A percentile compares a stretch with the other conserved stretches of the same genome.
Evolutionary conservation across 2,329 filamentous ascomycete species (phyloP).

Genomic region (Clonostachys rosea): DNA sequence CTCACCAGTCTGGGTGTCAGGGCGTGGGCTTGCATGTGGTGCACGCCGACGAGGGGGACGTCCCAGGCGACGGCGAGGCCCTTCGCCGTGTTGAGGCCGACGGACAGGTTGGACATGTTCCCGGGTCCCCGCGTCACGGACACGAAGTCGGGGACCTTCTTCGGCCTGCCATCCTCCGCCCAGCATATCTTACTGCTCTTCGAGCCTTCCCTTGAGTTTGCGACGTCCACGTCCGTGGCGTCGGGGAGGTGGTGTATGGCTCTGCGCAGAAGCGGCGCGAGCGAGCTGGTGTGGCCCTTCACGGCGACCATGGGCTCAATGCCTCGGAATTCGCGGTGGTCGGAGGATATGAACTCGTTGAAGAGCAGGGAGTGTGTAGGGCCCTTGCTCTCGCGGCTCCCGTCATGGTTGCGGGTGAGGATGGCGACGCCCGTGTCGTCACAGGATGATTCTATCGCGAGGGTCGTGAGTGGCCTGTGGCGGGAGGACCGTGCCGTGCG

Average conservation of each 20-base stretch:
- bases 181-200: conserved; percentile 3
- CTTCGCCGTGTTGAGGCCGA: conserved; percentile 81
- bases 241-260: conserved; percentile 52
- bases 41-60: conserved; percentile 77
- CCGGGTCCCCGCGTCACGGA: conserved; percentile 87
- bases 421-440: conserved; percentile 91
- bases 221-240: conserved; percentile 8
- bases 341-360: conserved; percentile 76
- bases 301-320: conserved; percentile 77
- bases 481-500: not conserved
- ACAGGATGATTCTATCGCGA: conserved; percentile 82
- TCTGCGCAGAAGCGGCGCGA: conserved; percentile 63
- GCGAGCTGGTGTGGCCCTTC: conserved; percentile 66
- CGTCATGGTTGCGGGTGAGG: conserved; percentile 49
- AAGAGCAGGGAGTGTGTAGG: conserved; percentile 62
- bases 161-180: conserved; percentile 9
- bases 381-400: conserved; percentile 2
- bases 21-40: conserved; percentile 98
- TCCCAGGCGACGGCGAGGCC: conserved; percentile 81
- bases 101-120: conserved; percentile 73
- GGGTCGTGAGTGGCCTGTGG: conserved; percentile 37
- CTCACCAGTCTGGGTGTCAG: conserved; percentile 76
- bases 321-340: conserved; percentile 70
- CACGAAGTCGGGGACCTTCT: conserved; percentile 70
- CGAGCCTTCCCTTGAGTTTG: conserved; percentile 1